Evolutionary conservation across 768 basidiomycete species (phyloP), one percentile per base, ranked within the genome.

Genomic region (Auriscalpium orientale): DNA sequence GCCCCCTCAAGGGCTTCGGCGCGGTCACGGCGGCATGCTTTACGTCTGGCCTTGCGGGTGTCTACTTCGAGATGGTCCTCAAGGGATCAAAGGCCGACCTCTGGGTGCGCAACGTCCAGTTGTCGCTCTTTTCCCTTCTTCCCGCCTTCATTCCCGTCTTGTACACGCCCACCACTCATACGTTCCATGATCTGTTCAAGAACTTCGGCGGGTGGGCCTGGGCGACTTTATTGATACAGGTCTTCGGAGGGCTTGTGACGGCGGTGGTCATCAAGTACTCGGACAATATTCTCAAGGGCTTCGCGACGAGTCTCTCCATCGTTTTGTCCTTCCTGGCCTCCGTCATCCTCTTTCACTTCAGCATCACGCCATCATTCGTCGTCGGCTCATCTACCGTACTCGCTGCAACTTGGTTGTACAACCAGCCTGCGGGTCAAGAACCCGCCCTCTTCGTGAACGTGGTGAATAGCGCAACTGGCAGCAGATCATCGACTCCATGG

Each of bases 241-340:
- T 97, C 38, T 79, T 95, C 56, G 97, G 97, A 33, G 95, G 97
- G 1, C 76, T 98, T 46, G 71, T 98, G 58, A 98, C 95, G 4
- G 95, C 97, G 1, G 70, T 98, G 34, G 97, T 98, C 56, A 98
- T 98, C 79, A 92, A 95, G 69, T 95, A 98, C 67, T 89, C 90
- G 55, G 92, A 94, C 71, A 98, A 97, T 68, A 91, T 91, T 63
- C 76, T 91, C 65, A 95, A 97, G 68, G 95, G 95, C n/a, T 99
- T 99, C 65, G 95, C 95, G 5, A 99, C 95, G 2, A 88, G 85
- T 59, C 79, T 98, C 45, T 89, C 89, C 59, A 99, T 98, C 72
- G 84, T 98, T 55, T 74, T 98, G 43, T 95, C 93, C 51, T 99
- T 95, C 82, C 81, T 95, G 57, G 92, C 94, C 1, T 91, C 88